Base-by-base conservation (phyloP, 768 basidiomycete genomes). In the Galerina sulciceps region DNA sequence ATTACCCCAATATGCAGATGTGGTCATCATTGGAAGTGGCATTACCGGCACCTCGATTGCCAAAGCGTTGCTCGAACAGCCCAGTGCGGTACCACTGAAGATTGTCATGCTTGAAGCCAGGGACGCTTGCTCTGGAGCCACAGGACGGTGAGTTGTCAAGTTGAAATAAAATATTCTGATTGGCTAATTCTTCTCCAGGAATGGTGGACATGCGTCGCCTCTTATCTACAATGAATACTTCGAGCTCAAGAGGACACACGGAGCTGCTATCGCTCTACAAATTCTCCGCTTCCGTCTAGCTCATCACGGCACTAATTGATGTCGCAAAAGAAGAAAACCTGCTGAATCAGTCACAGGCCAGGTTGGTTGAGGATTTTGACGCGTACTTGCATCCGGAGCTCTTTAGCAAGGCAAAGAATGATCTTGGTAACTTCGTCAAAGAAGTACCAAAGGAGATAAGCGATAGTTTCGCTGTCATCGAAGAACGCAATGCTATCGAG, bases 61-160 rank as follows among this genome's bases (percentile, higher is more conserved):
- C 4, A 80, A 84, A 60, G 79, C 81, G 9, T 59, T 88, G 20
- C 74, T 91, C 14, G 74, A 78, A 40, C 68, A 69, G 15, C 43
- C 67, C 67, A n/a, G 64, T 6, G 53, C 11, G 58, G 55, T 26
- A 59, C 65, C 9, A 46, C 50, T 61, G 69, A 72, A 75, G 37
- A 70, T 95, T 2, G 83, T 92, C 18, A 86, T 94, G 77, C 79
- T 96, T 18, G 94, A 96, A 64, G 94, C 93, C 3, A 75, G 94
- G 53, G 89, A 90, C 10, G 79, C 79, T 0, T 91, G 90, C 65
- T 89, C 87, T 0, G 90, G 90, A 1, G 90, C 90, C 6, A 90
- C 89, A 0, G 90, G 84, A 37, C 79, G 89, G 87, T 86, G 57
- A n/a, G 77, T 45, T 11, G 13, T 17, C 43, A 44, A 45, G 17